Conservation (phyloP, 305 asterid genomes). For the Striga hermonthica region DNA sequence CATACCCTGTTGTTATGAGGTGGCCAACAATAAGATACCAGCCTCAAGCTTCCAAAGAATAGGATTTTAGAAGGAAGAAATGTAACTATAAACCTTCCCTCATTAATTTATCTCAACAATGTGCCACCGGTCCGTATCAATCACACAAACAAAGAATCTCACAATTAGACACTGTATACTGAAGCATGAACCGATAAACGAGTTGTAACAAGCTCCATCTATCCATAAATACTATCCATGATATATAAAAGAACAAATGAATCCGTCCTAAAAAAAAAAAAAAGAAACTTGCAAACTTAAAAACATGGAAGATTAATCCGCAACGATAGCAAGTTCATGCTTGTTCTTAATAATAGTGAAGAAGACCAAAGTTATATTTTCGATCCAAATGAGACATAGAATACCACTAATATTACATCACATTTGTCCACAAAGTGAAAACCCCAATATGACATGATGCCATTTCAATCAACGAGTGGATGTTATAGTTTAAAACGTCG, state of each 20-base stretch:
- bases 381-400: constrained; percentile 5
- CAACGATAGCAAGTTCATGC: constrained; percentile 3
- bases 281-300: background rate
- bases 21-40: background rate
- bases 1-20: background rate
- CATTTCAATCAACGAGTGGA: background rate
- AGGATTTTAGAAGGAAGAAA: background rate
- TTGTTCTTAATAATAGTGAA: constrained; percentile 27
- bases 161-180: background rate
- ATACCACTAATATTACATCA: constrained; percentile 24
- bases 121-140: constrained; percentile 2
- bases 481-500: too few species aligned
- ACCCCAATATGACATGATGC: constrained; percentile 10
- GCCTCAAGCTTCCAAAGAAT: too few species aligned
- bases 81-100: constrained; percentile 1
- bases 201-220: background rate
- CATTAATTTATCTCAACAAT: constrained; percentile 22
- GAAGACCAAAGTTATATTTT: constrained; percentile 7
- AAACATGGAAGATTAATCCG: background rate
- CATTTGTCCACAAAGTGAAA: background rate
- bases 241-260: background rate
- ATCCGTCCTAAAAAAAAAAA: background rate
- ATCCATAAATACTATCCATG: background rate
- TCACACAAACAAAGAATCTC: constrained; percentile 6
- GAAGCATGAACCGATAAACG: background rate